Percentiles rank a stretch among this genome's conserved stretches.
Conservation (phyloP, 257 asterid species). For the Nicotiana benthamiana region DNA sequence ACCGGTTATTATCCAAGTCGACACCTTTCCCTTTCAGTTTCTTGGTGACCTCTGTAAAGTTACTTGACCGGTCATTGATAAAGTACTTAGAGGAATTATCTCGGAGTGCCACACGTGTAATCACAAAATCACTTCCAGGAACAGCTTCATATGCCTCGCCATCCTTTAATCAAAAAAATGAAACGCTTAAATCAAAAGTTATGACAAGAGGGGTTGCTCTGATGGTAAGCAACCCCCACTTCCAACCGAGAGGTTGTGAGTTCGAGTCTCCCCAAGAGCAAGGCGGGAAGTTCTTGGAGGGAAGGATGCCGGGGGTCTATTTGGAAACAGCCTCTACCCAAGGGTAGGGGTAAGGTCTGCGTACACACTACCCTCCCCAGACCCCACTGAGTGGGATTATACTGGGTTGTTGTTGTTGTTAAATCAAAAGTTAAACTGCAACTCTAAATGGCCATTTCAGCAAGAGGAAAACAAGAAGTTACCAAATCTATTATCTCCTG, state of each 20-base stretch:
- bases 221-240: no score
- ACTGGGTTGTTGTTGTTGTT: no score
- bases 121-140: conserved; percentile 75
- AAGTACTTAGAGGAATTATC: conserved; percentile 91
- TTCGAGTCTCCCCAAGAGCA: no score
- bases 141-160: conserved; percentile 72
- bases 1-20: conserved; percentile 94
- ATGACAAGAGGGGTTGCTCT: no score
- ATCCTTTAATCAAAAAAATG: conserved; percentile 39
- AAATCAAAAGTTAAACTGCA: not conserved
- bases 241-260: no score
- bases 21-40: conserved; percentile 90
- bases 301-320: no score
- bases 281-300: no score
- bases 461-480: conserved; percentile 2
- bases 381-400: no score
- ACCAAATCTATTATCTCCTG: conserved; percentile 91
- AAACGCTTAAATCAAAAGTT: not conserved
- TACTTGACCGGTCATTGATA: conserved; percentile 64
- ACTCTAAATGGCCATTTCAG: not conserved
- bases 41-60: conserved; percentile 93
- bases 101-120: conserved; percentile 79
- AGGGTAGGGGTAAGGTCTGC: no score
- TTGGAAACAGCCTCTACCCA: no score
- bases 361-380: no score